Base-by-base conservation (phyloP, 1,139 yeast genomes). In the Suhomyces yuchorum region DNA sequence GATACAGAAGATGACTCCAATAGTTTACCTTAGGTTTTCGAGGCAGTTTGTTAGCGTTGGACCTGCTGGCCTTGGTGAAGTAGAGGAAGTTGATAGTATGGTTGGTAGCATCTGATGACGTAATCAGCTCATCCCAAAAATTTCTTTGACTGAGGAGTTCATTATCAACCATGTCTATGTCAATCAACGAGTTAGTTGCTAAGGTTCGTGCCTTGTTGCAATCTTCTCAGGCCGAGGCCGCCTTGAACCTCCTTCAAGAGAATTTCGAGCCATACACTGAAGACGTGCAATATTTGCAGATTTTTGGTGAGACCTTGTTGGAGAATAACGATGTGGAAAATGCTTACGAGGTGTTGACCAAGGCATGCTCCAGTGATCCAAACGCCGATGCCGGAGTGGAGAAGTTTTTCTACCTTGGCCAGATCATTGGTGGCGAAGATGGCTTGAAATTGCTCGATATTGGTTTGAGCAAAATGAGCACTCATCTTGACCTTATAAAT, bases 341-440 rank as follows among this genome's bases (percentile, higher is more conserved):
- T 48, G 97, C 97, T 0, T 88, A 84, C 62, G 78, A 82, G 5
- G 71, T 83, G 20, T 73, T 92, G 43, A 67, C 67, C n/a, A 70
- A 69, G 45, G 84, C 92, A 1, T 84, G 93, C 51, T 80, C 81
- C 54, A 54, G 85, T 44, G 98, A 92, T 63, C 83, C 88, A 5
- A 66, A 72, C 1, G 96, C 88, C 1, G 56, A 66, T 1, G 59
- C 67, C 42, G 96, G 93, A 1, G 73, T 79, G 36, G 96, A 89
- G 62, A 92, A 92, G 68, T 92, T 87, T 62, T 77, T 93, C 49
- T 90, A 93, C 68, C 72, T 92, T 56, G 99, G 97, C 1, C 99
- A 93, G 68, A 82, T 93, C 46, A 74, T 85, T 28, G 98, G 98
- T 34, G 97, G 96, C 28, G 56, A 57, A 24, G 89, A 84, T 55